Base-by-base conservation (phyloP, 495 filamentous ascomycete genomes). In the Thozetella sp. region DNA sequence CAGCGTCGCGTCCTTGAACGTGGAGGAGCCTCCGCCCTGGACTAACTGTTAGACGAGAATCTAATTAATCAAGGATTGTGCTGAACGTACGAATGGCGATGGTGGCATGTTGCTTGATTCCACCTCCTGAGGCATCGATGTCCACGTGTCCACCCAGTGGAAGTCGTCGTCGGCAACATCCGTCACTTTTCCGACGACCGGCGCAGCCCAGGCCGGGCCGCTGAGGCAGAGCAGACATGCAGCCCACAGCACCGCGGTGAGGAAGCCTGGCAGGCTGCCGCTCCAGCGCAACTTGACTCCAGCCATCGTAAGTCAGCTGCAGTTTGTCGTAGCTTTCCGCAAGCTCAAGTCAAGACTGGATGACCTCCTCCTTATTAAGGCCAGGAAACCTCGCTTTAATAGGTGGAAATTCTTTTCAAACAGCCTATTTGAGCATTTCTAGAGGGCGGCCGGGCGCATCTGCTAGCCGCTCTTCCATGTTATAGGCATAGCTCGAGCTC, bases 111-210 rank as follows among this genome's bases (percentile, higher is more conserved):
- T 86, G 17, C 64, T 67, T 2, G 78, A 73, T 62, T 88, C 85
- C 3, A 79, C 80, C 20, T 84, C 64, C 67, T 87, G 85, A 0
- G 85, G 83, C 84, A 86, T 87, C 2, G 77, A 63, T 0, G 78
- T 76, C 85, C 85, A 87, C 3, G 82, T 82, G 51, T 77, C 74
- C 19, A 86, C 76, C 86, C 86, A 88, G 53, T 82, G 80, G 30
- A 9, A 9, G 30, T 37, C 30, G 17, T 37, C 30, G 17, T 6
- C 30, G 30, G 30, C 30, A 37, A 37, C 17, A 9, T 17, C 30
- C 30, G 30, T 17, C 9, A 17, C 30, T 9, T 37, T 37, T 37
- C 17, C 9, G 30, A 37, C 30, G 30, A 37, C 17, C 30, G 30
- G 9, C 6, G 30, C 30, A 37, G 30, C 30, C 30, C 30, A 37